Percentiles rank a stretch among this genome's conserved stretches.
phyloP scores from a whole-genome alignment of 768 basidiomycete species.

The Trametes sanguinea region DNA sequence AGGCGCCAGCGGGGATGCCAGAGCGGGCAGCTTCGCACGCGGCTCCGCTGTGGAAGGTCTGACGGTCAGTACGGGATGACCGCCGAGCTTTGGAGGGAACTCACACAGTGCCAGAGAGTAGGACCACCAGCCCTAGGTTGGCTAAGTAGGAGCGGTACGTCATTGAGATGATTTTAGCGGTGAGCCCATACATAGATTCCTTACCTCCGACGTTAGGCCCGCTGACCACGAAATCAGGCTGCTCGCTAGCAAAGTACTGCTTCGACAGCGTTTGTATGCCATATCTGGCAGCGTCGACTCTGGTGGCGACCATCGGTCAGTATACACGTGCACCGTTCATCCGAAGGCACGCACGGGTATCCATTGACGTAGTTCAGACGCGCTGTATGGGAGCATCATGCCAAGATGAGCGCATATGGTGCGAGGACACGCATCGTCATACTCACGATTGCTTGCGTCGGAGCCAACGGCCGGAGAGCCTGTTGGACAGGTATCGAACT shows the following conservation, averaged over 20 bases:
- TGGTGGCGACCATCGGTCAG: constrained; percentile 1
- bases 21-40: constrained; percentile 49
- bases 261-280: constrained; percentile 51
- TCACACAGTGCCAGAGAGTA: constrained; percentile 34
- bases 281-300: constrained; percentile 33
- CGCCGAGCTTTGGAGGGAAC: background rate
- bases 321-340: background rate
- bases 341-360: constrained; percentile 30
- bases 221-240: constrained; percentile 47
- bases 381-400: constrained; percentile 18
- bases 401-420: background rate
- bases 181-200: background rate
- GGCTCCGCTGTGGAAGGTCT: constrained; percentile 41
- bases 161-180: background rate
- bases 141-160: background rate
- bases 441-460: constrained; percentile 32
- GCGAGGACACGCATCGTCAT: background rate
- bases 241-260: constrained; percentile 37
- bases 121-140: constrained; percentile 27
- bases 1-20: constrained; percentile 53
- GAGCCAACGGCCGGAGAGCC: constrained; percentile 36
- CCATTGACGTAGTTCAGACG: constrained; percentile 40
- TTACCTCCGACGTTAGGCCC: constrained; percentile 38
- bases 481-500: constrained; percentile 36
- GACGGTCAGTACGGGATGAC: background rate